Evolutionary conservation across 306 rosid species (phyloP).

Genomic region (Argentina anserina): DNA sequence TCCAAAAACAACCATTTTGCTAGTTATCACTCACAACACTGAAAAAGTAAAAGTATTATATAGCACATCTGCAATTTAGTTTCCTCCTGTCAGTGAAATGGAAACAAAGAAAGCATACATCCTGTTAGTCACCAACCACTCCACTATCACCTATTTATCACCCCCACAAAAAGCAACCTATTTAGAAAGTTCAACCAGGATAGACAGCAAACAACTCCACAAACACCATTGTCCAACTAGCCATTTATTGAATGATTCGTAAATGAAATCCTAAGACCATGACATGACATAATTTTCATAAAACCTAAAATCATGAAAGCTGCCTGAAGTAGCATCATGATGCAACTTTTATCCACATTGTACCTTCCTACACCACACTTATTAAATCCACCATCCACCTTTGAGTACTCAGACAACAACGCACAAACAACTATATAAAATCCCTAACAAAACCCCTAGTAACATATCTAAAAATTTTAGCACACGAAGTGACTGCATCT

Average conservation of each 20-base stretch:
- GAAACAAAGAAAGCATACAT: neutral
- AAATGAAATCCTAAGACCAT: neutral
- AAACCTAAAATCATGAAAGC: neutral
- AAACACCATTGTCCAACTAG: neutral
- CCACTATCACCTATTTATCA: neutral
- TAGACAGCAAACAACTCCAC: neutral
- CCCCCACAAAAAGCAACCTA: neutral
- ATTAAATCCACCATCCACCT: neutral
- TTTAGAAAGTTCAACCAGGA: neutral
- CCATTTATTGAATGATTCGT: neutral
- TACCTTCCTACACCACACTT: neutral
- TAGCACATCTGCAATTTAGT: neutral
- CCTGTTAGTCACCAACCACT: neutral
- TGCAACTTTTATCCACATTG: neutral
- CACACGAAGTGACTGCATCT: slow-evolving; percentile 33
- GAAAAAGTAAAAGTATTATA: neutral
- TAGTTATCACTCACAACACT: neutral
- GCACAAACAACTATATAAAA: neutral
- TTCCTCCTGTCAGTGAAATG: neutral
- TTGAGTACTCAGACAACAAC: neutral
- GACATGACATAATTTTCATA: neutral
- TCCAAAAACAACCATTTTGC: neutral
- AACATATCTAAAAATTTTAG: slow-evolving; percentile 25
- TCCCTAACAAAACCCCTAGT: slow-evolving; percentile 15
- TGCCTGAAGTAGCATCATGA: neutral